Evolutionary conservation across 768 basidiomycete species (phyloP), one percentile per base, ranked within the genome.

Genomic region (Leccinum boreale): DNA sequence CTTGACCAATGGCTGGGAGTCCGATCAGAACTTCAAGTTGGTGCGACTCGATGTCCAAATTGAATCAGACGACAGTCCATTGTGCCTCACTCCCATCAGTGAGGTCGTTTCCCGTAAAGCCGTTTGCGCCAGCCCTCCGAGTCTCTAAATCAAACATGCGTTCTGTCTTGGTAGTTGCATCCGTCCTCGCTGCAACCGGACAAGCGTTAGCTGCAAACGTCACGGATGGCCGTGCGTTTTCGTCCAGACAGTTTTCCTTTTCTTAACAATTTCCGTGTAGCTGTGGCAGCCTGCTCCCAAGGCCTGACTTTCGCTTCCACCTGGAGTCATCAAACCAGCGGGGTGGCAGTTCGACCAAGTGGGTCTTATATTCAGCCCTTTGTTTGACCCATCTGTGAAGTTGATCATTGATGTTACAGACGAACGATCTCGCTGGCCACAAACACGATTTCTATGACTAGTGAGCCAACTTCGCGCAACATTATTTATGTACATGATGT

Each of bases 391-490:
- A 42, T n/a, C 11, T 17, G 3, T 28, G 1, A 36, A 55, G 54
- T 14, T 55, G 28, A 28, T 28, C 9, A 28, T 28, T 28, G n/a
- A 55, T 55, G 24, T n/a, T 55, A 10, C 55, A 55, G 35, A 55
- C 55, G 21, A 36, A 50, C 11, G 35, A 36, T 39, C 55, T 55
- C 19, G 55, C 55, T 17, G 47, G 47, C 14, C 47, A 50, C 6
- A 36, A 55, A n/a, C 48, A 50, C 2, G 46, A 55, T 35, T 55
- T 55, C 46, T 55, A 55, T 55, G 33, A 55, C 19, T 48, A 55
- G 54, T 55, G n/a, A 24, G 54, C 24, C 21, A 21, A 17, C 39
- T 6, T 19, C n/a, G 31, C 5, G 31, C 10, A 29, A 21, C 29
- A 23, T 46, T 17, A 9, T 33, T 46, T 21, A n/a, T 45, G 29